Evolutionary conservation across 2,329 filamentous ascomycete species (phyloP), one percentile per base, ranked within the genome.

Genomic region (Diaporthe velutina): DNA sequence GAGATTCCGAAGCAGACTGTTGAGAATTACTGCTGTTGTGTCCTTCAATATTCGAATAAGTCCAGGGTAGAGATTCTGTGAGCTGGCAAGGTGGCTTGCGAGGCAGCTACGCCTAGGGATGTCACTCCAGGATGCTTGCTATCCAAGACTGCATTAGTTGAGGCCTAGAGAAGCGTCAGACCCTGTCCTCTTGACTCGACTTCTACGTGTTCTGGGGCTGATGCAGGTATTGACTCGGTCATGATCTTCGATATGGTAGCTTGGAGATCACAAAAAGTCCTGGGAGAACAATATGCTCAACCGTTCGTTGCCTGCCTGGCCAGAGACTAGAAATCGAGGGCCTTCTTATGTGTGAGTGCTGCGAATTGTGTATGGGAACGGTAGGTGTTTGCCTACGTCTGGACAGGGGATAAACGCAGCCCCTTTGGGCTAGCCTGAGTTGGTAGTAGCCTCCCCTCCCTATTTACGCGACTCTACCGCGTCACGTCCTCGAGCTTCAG

Each of bases 381-480:
- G n/a, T n/a, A n/a, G n/a, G 30, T 17, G 33, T 52, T 35, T 50
- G 61, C 13, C 61, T 28, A 35, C 12, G 25, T 35, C 61, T 48
- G 30, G 45, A 33, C 25, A 38, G 38, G 45, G 48, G 22, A 54
- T 30, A 25, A 30, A 68, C 38, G 48, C 30, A 28, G 17, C 64
- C 33, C 35, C n/a, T 40, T 68, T 38, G 17, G 64, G 64, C 48
- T 68, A 68, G 64, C 48, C 17, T 40, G 64, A 52, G 48, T n/a
- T 52, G 33, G 33, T 22, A 17, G 61, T 67, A n/a, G 45, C 25
- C 45, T n/a, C 60, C 60, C 45, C 64, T 54, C 48, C 61, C 60
- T 67, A 68, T 70, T 67, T 58, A 70, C 60, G 71, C 71, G 60
- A 68, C 61, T 35, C 61, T 42, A 70, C 55, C 71, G 71, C 71